Evolutionary conservation across 306 rosid genomes (phyloP), one percentile per base, ranked within the genome.

Genomic region (Trifolium pratense): DNA sequence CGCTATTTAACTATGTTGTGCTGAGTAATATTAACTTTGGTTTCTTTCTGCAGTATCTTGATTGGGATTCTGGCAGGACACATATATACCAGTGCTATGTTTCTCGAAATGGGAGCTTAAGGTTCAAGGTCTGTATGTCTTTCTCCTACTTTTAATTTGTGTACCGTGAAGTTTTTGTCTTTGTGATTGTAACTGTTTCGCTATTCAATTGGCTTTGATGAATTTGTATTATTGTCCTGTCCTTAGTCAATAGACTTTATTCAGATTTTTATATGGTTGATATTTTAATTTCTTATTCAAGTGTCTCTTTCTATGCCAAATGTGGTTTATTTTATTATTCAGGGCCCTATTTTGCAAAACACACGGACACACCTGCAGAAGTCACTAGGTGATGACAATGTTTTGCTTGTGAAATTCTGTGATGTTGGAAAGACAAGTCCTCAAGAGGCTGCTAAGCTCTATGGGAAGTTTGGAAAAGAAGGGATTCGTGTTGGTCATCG

Each of bases 401-500:
- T 86, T 57, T 75, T 92, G 45, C 18, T 84, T 59, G 98, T 90
- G 55, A 87, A 88, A 70, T 92, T 90, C 76, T 58, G 87, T 6
- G 85, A 84, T 65, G 76, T 60, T 62, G 34, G 2, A 15, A 29
- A 0, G 52, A 68, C 15, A 20, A 59, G 25, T 53, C 29, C 20
- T 40, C 51, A 75, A 49, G 71, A 78, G 7, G 63, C 78, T 17
- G 39, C 46, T 56, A 18, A 14, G 20, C 76, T 74, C 1, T 92
- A 88, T 58, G 57, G 68, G 26, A 90, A 74, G 84, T 76, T 88
- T 64, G 84, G 79, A 65, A 85, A 75, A 75, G 87, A 88, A 42
- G 97, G 96, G 75, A 88, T 92, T 48, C 62, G 7, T 62, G 89
- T 92, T 75, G 96, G 94, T 45, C 87, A 79, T 72, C 87, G 83